These are phyloP conservation scores for Lachnellula willkommii DNA, from an alignment of 2,329 filamentous ascomycete genomes.

Conservation along the genomic window DNA sequence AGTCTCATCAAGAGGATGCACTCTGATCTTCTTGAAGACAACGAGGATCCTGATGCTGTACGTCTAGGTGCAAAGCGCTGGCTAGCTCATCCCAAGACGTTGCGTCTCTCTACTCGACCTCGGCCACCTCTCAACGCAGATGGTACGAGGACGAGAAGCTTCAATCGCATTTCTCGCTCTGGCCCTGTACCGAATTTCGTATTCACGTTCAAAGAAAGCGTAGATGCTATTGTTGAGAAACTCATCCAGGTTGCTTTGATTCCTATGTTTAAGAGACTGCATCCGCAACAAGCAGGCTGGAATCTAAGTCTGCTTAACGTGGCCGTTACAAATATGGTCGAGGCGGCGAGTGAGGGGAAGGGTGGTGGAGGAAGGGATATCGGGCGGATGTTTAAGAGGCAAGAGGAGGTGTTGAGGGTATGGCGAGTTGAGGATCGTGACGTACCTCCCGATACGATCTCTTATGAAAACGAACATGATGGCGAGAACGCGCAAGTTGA, in stretches of 20 bases:
- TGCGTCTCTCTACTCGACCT: slow-evolving; percentile 75
- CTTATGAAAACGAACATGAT: background rate
- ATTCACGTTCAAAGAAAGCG: slow-evolving; percentile 55
- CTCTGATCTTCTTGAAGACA: slow-evolving; percentile 58
- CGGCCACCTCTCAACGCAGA: slow-evolving; percentile 47
- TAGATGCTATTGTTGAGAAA: slow-evolving; percentile 58
- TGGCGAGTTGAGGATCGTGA: slow-evolving; percentile 53
- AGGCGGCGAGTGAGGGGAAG: slow-evolving; percentile 42
- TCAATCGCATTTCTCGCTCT: slow-evolving; percentile 71
- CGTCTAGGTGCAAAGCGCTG: slow-evolving; percentile 44
- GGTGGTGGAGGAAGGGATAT: slow-evolving; percentile 68
- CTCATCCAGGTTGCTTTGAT: slow-evolving; percentile 65
- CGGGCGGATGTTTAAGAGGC: slow-evolving; percentile 71
- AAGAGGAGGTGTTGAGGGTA: slow-evolving; percentile 63
- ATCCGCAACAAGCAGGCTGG: slow-evolving; percentile 61
- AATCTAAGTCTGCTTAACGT: slow-evolving; percentile 81
- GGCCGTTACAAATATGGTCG: slow-evolving; percentile 78
- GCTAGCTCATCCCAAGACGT: slow-evolving; percentile 74
- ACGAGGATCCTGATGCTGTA: slow-evolving; percentile 15
- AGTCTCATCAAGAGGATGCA: slow-evolving; percentile 76
- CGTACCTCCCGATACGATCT: slow-evolving; percentile 26
- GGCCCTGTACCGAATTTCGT: slow-evolving; percentile 66
- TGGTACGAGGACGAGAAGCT: slow-evolving; percentile 51
- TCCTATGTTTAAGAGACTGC: slow-evolving; percentile 68
- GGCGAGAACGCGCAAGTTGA: background rate